Evolutionary conservation across 176 grass and related monocot species (phyloP).

Genomic region (Oryza meridionalis): DNA sequence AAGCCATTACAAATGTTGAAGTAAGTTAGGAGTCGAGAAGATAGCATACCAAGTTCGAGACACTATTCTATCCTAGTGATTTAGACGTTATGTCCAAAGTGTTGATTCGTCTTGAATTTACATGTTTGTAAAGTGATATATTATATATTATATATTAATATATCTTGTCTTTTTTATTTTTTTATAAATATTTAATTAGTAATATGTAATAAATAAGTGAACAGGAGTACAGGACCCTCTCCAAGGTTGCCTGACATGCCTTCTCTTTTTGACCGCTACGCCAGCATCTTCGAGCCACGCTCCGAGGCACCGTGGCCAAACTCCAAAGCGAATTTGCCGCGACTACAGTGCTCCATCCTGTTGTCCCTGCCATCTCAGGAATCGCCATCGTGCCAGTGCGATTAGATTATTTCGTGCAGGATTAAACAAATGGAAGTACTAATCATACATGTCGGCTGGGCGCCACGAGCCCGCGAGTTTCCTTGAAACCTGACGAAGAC

Average conservation of each 20-base stretch:
- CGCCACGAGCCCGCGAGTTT: slow-evolving; percentile 34
- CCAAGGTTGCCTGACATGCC: background rate
- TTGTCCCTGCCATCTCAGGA: slow-evolving; percentile 9
- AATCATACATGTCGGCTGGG: slow-evolving; percentile 29
- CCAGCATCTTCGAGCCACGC: background rate
- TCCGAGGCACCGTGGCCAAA: background rate
- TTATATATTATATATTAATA: no score
- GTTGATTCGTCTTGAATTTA: no score
- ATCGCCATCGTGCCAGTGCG: background rate
- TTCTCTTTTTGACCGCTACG: slow-evolving; percentile 6
- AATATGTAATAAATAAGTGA: no score
- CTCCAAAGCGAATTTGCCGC: slow-evolving; percentile 27
- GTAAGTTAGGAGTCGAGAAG: no score
- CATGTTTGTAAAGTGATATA: no score
- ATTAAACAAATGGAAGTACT: slow-evolving; percentile 17
- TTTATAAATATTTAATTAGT: no score
- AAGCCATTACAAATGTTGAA: no score
- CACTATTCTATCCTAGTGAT: no score
- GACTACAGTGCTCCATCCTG: background rate
- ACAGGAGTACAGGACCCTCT: no score
- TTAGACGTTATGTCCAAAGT: no score
- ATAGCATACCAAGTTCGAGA: no score
- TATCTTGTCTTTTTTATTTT: no score
- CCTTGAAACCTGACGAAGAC: slow-evolving; percentile 8
- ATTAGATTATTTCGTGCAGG: background rate